Conservation (phyloP, 176 grass and related monocot genomes). For the Eragrostis nindensis region DNA sequence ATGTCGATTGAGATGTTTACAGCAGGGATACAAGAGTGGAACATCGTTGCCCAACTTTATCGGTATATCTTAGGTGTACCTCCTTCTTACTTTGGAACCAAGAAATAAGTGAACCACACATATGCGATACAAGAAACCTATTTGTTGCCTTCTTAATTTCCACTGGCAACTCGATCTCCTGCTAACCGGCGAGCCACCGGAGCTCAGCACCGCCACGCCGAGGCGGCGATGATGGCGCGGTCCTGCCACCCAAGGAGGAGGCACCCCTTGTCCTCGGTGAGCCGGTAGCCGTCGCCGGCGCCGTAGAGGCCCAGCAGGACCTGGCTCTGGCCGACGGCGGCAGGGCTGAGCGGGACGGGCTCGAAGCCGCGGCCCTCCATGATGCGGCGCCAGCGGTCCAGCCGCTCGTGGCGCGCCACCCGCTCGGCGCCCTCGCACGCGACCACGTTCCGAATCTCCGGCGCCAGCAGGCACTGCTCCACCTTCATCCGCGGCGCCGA, state of each 20-base stretch:
- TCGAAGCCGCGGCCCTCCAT: conserved; percentile 52
- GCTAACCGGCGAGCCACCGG: background rate
- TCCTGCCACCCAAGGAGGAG: conserved; percentile 89
- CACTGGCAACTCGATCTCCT: too few species aligned
- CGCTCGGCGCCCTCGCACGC: conserved; percentile 69
- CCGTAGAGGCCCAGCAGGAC: conserved; percentile 74
- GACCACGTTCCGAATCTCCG: conserved; percentile 84
- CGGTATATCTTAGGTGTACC: background rate
- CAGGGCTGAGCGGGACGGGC: conserved; percentile 74
- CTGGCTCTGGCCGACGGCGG: conserved; percentile 81
- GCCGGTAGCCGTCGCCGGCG: conserved; percentile 80
- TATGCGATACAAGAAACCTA: background rate
- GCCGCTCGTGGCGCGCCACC: conserved; percentile 77
- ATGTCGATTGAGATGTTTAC: too few species aligned
- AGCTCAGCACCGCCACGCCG: conserved; percentile 61
- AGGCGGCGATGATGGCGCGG: conserved; percentile 79
- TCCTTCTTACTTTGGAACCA: background rate
- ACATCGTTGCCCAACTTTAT: too few species aligned
- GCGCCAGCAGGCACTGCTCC: conserved; percentile 65
- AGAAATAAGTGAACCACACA: background rate
- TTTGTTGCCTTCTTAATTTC: background rate
- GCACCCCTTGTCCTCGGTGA: conserved; percentile 73
- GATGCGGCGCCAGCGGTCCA: conserved; percentile 59
- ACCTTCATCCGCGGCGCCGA: conserved; percentile 58
- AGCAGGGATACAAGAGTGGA: too few species aligned